Conservation (phyloP, 345 rosid genomes). For the Nephelium lappaceum region DNA sequence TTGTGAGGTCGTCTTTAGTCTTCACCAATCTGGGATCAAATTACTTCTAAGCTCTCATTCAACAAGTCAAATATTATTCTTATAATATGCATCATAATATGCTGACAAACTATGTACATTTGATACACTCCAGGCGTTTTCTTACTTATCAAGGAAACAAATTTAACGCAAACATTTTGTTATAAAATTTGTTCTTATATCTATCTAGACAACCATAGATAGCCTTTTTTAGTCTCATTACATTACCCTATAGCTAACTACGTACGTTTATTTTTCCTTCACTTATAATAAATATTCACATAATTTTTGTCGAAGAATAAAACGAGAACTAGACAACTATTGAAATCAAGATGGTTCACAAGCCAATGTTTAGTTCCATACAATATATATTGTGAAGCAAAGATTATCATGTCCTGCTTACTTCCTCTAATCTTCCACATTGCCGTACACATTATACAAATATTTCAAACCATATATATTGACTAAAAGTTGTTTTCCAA, state of each 20-base stretch:
- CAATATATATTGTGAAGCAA: not conserved
- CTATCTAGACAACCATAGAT: too few species aligned
- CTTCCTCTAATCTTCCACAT: not conserved
- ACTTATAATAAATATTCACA: too few species aligned
- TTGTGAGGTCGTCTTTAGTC: too few species aligned
- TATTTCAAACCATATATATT: conserved; percentile 9
- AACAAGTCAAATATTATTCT: too few species aligned
- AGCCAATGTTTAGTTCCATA: not conserved
- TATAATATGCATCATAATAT: not conserved
- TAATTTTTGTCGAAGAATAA: too few species aligned
- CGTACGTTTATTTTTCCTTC: too few species aligned
- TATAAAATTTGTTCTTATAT: too few species aligned
- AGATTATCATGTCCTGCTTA: not conserved
- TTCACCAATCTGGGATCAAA: not conserved
- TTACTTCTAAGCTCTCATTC: not conserved
- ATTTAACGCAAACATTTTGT: not conserved
- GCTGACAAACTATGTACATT: not conserved
- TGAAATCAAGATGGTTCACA: too few species aligned
- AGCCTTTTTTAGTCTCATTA: too few species aligned
- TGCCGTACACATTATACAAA: not conserved
- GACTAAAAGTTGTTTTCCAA: not conserved
- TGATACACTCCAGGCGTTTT: not conserved
- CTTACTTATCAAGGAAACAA: not conserved
- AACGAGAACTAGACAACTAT: not conserved
- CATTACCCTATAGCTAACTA: too few species aligned